Percentiles rank a stretch among this genome's conserved stretches.
These are phyloP conservation scores for Rhododendron molle DNA, from an alignment of 148 eudicot species.

Conservation along the genomic window DNA sequence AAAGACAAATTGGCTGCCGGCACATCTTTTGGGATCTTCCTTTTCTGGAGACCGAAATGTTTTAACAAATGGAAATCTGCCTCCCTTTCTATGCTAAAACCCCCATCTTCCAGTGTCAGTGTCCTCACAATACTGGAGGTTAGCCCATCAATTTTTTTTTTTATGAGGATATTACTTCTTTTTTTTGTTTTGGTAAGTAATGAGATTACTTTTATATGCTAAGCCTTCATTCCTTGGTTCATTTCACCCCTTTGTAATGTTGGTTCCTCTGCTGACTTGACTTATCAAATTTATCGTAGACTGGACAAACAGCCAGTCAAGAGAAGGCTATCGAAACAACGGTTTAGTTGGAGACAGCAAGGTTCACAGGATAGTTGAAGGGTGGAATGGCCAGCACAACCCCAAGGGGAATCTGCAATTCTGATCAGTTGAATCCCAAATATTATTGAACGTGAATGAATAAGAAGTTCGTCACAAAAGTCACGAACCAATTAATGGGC, in stretches of 20 bases:
- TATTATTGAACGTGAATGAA: neutral
- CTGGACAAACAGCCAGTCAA: neutral
- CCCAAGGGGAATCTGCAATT: conserved; percentile 73
- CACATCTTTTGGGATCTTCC: neutral
- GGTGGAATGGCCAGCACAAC: conserved; percentile 94
- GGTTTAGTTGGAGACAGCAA: conserved; percentile 77
- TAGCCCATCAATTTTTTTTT: neutral
- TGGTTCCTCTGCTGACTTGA: neutral
- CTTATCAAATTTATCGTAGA: neutral
- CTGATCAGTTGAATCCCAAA: neutral
- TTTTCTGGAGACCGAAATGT: neutral
- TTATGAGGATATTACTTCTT: neutral
- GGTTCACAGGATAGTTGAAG: conserved; percentile 95
- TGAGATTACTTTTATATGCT: too few relatives aligned
- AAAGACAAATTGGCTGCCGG: conserved; percentile 2
- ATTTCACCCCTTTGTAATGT: neutral
- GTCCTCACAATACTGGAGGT: neutral
- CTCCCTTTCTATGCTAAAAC: neutral
- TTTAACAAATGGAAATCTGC: neutral
- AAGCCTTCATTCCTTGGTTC: neutral
- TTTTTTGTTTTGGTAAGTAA: too few relatives aligned
- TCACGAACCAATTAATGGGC: neutral
- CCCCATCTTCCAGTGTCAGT: neutral
- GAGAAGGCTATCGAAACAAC: neutral
- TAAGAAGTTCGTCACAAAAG: neutral